Conservation (phyloP, 2,329 filamentous ascomycete species). For the Dichotomopilus funicola region DNA sequence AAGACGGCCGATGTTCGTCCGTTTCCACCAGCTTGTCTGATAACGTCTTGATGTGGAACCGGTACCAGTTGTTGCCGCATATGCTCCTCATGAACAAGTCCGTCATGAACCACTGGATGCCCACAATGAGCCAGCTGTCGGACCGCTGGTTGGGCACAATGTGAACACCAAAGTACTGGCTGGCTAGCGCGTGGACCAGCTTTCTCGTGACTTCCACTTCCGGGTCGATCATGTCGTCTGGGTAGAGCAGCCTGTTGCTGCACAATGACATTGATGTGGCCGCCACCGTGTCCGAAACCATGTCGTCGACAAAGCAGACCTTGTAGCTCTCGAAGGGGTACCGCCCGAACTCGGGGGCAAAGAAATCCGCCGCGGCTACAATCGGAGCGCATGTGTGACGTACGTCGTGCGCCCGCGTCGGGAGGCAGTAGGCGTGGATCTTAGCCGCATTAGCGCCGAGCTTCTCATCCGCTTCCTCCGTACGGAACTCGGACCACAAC, state of each 20-base stretch:
- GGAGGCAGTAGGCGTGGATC: conserved; percentile 86
- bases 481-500: conserved; percentile 74
- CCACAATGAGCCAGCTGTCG: conserved; percentile 85
- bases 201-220: conserved; percentile 75
- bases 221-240: conserved; percentile 76
- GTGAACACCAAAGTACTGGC: conserved; percentile 91
- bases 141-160: conserved; percentile 74
- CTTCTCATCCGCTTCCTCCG: conserved; percentile 86
- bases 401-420: conserved; percentile 72
- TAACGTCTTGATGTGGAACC: conserved; percentile 79
- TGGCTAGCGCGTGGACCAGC: conserved; percentile 76
- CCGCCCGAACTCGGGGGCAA: conserved; percentile 78
- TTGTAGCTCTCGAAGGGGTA: conserved; percentile 93
- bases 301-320: conserved; percentile 88
- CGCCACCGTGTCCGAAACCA: conserved; percentile 66
- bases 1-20: conserved; percentile 74
- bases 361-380: conserved; percentile 81
- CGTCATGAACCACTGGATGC: conserved; percentile 90
- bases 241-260: conserved; percentile 78
- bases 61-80: conserved; percentile 90
- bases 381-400: conserved; percentile 81
- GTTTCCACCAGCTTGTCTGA: conserved; percentile 75
- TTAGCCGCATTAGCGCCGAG: conserved; percentile 83
- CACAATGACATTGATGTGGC: conserved; percentile 81
- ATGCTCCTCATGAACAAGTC: conserved; percentile 86